phyloP scores from a whole-genome alignment of 192 early-diverging fungal species.

The Backusella australiensis region DNA sequence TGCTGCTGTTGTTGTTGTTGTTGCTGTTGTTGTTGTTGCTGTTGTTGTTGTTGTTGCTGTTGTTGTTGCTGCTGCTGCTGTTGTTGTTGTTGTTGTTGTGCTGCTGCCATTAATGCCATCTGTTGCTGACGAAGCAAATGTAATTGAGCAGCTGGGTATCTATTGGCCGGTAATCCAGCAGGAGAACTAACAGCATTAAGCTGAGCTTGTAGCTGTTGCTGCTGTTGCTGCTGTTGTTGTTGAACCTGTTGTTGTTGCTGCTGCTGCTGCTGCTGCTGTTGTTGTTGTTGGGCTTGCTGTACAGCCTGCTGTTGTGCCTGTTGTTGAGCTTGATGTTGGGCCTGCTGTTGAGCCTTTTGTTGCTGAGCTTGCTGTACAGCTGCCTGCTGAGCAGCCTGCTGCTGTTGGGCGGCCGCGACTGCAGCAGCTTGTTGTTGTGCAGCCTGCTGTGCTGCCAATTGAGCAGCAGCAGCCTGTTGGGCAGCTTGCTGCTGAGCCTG shows the following conservation, averaged over 20 bases:
- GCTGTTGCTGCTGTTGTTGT: constrained; percentile 29
- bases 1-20: constrained; percentile 30
- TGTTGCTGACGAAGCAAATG: constrained; percentile 34
- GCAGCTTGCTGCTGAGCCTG: not conserved
- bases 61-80: constrained; percentile 20
- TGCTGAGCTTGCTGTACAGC: constrained; percentile 15
- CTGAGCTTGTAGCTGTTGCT: constrained; percentile 19
- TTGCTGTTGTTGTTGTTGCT: constrained; percentile 19
- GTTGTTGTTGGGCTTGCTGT: constrained; percentile 30
- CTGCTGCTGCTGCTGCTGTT: constrained; percentile 25
- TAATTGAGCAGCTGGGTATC: constrained; percentile 34
- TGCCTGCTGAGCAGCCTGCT: constrained; percentile 13
- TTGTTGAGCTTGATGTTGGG: constrained; percentile 23
- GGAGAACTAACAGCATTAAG: constrained; percentile 8
- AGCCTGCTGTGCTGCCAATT: not conserved
- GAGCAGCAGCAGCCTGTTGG: not conserved
- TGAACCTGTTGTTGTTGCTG: constrained; percentile 27
- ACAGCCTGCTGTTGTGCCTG: constrained; percentile 11
- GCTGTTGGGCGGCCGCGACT: constrained; percentile 34
- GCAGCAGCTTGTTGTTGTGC: constrained; percentile 27
- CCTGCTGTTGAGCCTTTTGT: constrained; percentile 21
- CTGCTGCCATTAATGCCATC: constrained; percentile 32
- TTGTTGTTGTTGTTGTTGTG: constrained; percentile 27
- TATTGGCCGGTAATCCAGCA: constrained; percentile 9
- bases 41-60: constrained; percentile 27